Conservation (phyloP, 345 rosid species). For the Iberis pinnata region DNA sequence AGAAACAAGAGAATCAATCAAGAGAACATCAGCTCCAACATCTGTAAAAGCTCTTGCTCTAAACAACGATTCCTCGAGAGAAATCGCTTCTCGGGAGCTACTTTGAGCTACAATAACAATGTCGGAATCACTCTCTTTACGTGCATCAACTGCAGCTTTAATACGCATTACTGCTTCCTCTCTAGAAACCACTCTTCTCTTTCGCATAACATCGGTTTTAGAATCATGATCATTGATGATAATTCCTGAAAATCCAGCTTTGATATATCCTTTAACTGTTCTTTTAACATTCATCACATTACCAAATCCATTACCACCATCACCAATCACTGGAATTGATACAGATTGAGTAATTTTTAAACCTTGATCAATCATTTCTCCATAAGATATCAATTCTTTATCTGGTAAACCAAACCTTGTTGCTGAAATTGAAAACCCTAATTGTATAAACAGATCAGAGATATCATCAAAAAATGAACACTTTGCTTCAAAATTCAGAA, state of each 20-base stretch:
- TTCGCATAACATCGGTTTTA: slow-evolving; percentile 43
- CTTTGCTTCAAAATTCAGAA: no score
- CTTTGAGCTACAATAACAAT: slow-evolving; percentile 80
- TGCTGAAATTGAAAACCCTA: slow-evolving; percentile 86
- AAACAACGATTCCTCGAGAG: slow-evolving; percentile 72
- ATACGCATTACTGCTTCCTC: slow-evolving; percentile 79
- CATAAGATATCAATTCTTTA: slow-evolving; percentile 67
- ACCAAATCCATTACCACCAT: slow-evolving; percentile 77
- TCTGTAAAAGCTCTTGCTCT: slow-evolving; percentile 88
- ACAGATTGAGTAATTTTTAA: slow-evolving; percentile 65
- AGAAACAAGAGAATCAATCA: slow-evolving; percentile 65
- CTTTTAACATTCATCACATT: slow-evolving; percentile 84
- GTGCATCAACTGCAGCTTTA: slow-evolving; percentile 84
- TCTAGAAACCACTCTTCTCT: slow-evolving; percentile 74
- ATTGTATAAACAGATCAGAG: slow-evolving; percentile 21
- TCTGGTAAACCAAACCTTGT: slow-evolving; percentile 70
- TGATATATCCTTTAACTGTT: slow-evolving; percentile 69
- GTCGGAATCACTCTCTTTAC: slow-evolving; percentile 65
- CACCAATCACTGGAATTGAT: slow-evolving; percentile 78
- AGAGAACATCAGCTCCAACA: slow-evolving; percentile 91
- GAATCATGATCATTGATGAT: slow-evolving; percentile 79
- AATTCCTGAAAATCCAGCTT: slow-evolving; percentile 86
- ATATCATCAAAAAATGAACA: background rate
- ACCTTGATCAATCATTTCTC: slow-evolving; percentile 91
- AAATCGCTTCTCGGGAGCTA: slow-evolving; percentile 75